These are phyloP conservation scores for Trypanosoma avium DNA, from an alignment of 208 protist genomes.

Conservation along the genomic window DNA sequence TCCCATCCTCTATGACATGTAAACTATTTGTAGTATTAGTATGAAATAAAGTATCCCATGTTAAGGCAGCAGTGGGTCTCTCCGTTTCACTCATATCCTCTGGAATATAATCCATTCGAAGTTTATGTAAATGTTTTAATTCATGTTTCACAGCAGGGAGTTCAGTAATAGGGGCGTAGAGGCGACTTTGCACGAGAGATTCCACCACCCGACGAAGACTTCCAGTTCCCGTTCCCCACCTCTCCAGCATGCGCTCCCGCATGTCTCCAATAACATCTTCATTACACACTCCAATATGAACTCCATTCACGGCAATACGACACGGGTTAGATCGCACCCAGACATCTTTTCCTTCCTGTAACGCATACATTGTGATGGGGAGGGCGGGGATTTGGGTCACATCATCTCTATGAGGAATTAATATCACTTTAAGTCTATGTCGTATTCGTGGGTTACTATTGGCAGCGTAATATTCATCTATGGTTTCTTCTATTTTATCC, in stretches of 20 bases:
- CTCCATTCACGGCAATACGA: constrained; percentile 69
- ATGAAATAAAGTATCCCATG: constrained; percentile 27
- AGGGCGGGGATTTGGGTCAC: constrained; percentile 81
- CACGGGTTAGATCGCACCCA: constrained; percentile 83
- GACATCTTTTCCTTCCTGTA: constrained; percentile 61
- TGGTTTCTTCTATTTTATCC: constrained; percentile 62
- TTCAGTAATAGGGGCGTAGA: constrained; percentile 72
- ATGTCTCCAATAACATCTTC: constrained; percentile 76
- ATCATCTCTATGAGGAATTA: constrained; percentile 75
- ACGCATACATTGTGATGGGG: constrained; percentile 74
- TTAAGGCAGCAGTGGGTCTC: not conserved
- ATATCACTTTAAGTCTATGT: constrained; percentile 62
- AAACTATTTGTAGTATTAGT: constrained; percentile 53
- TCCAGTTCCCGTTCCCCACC: constrained; percentile 66
- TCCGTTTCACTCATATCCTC: constrained; percentile 11
- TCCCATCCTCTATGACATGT: constrained; percentile 30
- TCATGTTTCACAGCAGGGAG: constrained; percentile 57
- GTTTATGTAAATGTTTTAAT: constrained; percentile 48
- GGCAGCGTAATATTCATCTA: constrained; percentile 58
- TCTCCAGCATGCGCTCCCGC: constrained; percentile 74
- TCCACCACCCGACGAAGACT: constrained; percentile 82
- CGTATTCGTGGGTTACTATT: constrained; percentile 19
- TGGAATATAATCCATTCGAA: constrained; percentile 63
- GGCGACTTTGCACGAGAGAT: constrained; percentile 54
- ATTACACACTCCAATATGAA: constrained; percentile 85